A percentile compares a stretch with the other conserved stretches of the same genome.
phyloP scores from a whole-genome alignment of 2,329 filamentous ascomycete genomes.

The Calycina marina region DNA sequence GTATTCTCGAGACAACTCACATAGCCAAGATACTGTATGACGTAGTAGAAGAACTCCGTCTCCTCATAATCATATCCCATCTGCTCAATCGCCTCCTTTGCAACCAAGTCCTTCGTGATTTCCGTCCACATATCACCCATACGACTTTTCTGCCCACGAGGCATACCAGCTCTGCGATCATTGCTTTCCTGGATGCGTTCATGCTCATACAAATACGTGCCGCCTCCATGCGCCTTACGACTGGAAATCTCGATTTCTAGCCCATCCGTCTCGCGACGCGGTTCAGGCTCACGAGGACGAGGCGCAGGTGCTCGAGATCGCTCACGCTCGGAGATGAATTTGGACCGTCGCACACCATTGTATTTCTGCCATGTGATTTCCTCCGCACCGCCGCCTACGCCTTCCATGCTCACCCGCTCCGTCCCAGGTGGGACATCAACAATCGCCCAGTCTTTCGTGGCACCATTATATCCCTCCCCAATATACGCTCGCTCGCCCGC shows the following conservation, averaged over 20 bases:
- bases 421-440: constrained; percentile 77
- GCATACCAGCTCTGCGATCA: constrained; percentile 30
- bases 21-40: constrained; percentile 79
- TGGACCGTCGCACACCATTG: constrained; percentile 60
- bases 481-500: constrained; percentile 52
- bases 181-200: constrained; percentile 36
- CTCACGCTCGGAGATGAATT: constrained; percentile 59
- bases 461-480: constrained; percentile 61
- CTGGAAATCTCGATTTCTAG: constrained; percentile 21
- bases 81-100: constrained; percentile 72
- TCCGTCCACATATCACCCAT: constrained; percentile 79
- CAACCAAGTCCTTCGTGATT: constrained; percentile 84
- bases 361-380: constrained; percentile 70
- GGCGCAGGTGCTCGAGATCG: constrained; percentile 3
- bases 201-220: constrained; percentile 20
- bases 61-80: constrained; percentile 83
- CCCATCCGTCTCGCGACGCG: constrained; percentile 6
- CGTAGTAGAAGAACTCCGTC: constrained; percentile 78
- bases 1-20: constrained; percentile 45
- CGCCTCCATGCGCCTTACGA: constrained; percentile 6
- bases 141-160: constrained; percentile 15
- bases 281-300: constrained; percentile 4
- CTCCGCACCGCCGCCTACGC: constrained; percentile 56
- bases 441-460: constrained; percentile 65
- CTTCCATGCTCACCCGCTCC: constrained; percentile 69